phyloP scores from a whole-genome alignment of 2,329 filamentous ascomycete genomes.

The Pseudocercospora musae region DNA sequence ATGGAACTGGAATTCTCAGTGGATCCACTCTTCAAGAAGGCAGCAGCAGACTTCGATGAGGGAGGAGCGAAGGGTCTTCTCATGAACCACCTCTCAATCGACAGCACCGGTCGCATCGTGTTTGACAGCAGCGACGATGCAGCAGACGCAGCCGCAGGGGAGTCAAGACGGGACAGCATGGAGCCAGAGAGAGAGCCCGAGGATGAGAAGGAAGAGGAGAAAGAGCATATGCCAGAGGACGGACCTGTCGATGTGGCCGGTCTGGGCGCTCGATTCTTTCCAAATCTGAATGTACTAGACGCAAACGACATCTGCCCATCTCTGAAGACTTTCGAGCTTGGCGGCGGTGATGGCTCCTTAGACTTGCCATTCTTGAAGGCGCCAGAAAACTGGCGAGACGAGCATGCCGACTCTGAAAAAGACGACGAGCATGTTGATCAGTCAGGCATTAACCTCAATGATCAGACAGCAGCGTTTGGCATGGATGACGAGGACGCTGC shows the following conservation, averaged over 20 bases:
- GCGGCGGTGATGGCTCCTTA: conserved; percentile 76
- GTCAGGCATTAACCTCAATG: conserved; percentile 41
- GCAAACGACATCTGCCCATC: conserved; percentile 92
- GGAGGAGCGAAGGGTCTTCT: conserved; percentile 93
- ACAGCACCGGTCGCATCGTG: conserved; percentile 85
- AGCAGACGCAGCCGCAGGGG: conserved; percentile 48
- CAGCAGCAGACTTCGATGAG: conserved; percentile 96
- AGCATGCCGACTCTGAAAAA: conserved; percentile 53
- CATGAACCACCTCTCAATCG: conserved; percentile 94
- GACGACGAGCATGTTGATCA: conserved; percentile 54
- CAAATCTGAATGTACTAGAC: conserved; percentile 71
- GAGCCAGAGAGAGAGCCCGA: conserved; percentile 44
- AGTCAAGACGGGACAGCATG: conserved; percentile 36
- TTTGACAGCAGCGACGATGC: conserved; percentile 96
- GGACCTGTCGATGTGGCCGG: conserved; percentile 74
- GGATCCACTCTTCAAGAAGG: conserved; percentile 98
- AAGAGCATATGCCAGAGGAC: conserved; percentile 48
- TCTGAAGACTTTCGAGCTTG: conserved; percentile 87
- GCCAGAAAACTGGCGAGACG: conserved; percentile 73
- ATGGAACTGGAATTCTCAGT: conserved; percentile 96
- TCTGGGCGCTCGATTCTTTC: conserved; percentile 79
- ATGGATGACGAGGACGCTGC: conserved; percentile 66
- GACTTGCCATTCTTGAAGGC: conserved; percentile 92
- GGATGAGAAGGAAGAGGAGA: conserved; percentile 43
- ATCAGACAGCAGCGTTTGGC: conserved; percentile 46